phyloP scores from a whole-genome alignment of 495 filamentous ascomycete species.

The Aspergillus cavernicola region DNA sequence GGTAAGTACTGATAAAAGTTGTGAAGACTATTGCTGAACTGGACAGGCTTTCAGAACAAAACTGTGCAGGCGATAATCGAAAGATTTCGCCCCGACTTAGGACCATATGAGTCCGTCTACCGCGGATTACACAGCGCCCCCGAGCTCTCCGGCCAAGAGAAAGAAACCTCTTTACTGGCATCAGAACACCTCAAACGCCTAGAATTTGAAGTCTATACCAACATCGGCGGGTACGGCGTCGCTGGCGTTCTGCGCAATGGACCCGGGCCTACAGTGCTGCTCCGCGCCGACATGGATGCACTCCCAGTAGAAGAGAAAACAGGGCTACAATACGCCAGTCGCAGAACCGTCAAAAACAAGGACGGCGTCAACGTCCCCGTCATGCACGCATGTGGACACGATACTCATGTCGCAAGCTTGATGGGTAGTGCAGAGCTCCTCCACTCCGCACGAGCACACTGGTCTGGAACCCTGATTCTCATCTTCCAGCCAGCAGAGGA shows the following conservation, averaged over 20 bases:
- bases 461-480: constrained; percentile 54
- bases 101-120: constrained; percentile 42
- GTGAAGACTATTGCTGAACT: neutral
- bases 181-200: constrained; percentile 34
- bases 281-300: constrained; percentile 61
- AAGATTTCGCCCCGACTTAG: constrained; percentile 29
- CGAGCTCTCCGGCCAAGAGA: constrained; percentile 51
- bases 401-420: constrained; percentile 55
- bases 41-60: neutral
- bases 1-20: neutral
- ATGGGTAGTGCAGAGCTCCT: constrained; percentile 50
- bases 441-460: constrained; percentile 33
- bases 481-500: constrained; percentile 64
- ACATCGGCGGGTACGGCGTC: constrained; percentile 56
- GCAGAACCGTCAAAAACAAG: constrained; percentile 32
- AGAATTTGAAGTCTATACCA: constrained; percentile 43
- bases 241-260: constrained; percentile 56
- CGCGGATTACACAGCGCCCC: constrained; percentile 45
- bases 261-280: constrained; percentile 46
- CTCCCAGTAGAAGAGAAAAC: constrained; percentile 57
- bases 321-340: constrained; percentile 52
- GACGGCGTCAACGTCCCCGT: constrained; percentile 49
- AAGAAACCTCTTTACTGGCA: constrained; percentile 38
- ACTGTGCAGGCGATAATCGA: constrained; percentile 17
- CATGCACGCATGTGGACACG: constrained; percentile 69